phyloP scores from a whole-genome alignment of 768 basidiomycete genomes.

The Pleurotus eryngii region DNA sequence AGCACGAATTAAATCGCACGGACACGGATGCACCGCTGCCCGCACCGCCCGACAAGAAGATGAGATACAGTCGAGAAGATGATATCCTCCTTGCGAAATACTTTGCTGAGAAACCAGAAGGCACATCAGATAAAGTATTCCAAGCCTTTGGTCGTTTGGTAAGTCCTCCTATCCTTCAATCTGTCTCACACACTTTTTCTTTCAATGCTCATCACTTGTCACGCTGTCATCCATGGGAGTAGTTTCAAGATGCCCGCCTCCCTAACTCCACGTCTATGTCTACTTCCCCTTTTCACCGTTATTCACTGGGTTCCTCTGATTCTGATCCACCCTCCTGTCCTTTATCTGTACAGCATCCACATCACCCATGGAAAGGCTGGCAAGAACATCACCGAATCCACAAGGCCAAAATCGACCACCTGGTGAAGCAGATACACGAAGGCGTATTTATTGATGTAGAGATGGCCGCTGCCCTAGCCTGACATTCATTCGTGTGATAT shows the following conservation, averaged over 20 bases:
- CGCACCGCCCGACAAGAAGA: constrained; percentile 79
- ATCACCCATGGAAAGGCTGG: constrained; percentile 95
- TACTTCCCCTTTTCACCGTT: no score
- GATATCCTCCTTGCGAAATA: constrained; percentile 76
- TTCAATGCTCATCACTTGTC: neutral
- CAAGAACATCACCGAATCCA: constrained; percentile 90
- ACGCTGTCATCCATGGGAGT: no score
- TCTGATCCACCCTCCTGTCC: neutral
- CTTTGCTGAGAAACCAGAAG: constrained; percentile 70
- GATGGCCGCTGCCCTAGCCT: constrained; percentile 6
- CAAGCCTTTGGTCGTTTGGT: constrained; percentile 76
- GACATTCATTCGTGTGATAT: neutral
- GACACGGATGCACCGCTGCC: constrained; percentile 72
- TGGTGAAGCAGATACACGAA: constrained; percentile 55
- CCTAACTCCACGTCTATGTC: no score
- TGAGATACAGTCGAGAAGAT: constrained; percentile 79
- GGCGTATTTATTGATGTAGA: constrained; percentile 49
- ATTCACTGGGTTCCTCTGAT: constrained; percentile 3
- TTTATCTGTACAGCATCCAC: constrained; percentile 55
- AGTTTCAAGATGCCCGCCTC: no score
- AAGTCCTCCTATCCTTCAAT: constrained; percentile 16
- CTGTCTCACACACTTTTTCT: neutral
- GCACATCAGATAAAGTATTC: constrained; percentile 82
- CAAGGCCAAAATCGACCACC: constrained; percentile 81
- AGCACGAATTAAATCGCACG: constrained; percentile 70